Conservation (phyloP, 768 basidiomycete genomes). For the Plicaturopsis crispa region DNA sequence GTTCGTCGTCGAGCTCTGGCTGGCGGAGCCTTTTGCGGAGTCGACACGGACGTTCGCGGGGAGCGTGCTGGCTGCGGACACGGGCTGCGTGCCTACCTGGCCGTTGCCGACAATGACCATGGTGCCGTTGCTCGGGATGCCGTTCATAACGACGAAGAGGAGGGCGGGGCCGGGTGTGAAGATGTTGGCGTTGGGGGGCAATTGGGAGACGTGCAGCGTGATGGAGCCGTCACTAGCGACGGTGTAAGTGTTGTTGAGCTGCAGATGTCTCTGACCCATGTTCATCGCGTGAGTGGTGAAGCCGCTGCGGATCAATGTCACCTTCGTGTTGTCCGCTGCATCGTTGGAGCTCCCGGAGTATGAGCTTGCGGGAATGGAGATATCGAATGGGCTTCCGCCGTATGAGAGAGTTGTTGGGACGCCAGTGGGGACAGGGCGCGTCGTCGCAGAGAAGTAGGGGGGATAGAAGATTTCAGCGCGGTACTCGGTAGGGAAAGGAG, state of each 20-base stretch:
- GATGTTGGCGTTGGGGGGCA: slow-evolving; percentile 78
- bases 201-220: slow-evolving; percentile 72
- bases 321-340: slow-evolving; percentile 66
- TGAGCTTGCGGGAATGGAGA: slow-evolving; percentile 57
- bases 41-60: slow-evolving; percentile 40
- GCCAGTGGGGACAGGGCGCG: slow-evolving; percentile 63
- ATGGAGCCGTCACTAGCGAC: slow-evolving; percentile 74
- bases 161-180: slow-evolving; percentile 87
- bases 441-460: slow-evolving; percentile 65
- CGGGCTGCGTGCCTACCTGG: slow-evolving; percentile 64
- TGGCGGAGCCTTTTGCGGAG: slow-evolving; percentile 31
- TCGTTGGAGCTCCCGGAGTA: slow-evolving; percentile 63
- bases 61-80: slow-evolving; percentile 30
- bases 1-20: slow-evolving; percentile 14
- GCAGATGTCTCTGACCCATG: slow-evolving; percentile 76
- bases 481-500: slow-evolving; percentile 70
- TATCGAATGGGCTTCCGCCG: slow-evolving; percentile 75
- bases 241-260: slow-evolving; percentile 82
- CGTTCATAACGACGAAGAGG: slow-evolving; percentile 76
- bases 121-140: slow-evolving; percentile 76
- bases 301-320: slow-evolving; percentile 77
- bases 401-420: slow-evolving; percentile 74
- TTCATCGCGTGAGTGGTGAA: slow-evolving; percentile 85
- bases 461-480: slow-evolving; percentile 89
- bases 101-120: slow-evolving; percentile 78